These are phyloP conservation scores for Boletus speciosus DNA, from an alignment of 768 basidiomycete genomes.

Conservation along the genomic window DNA sequence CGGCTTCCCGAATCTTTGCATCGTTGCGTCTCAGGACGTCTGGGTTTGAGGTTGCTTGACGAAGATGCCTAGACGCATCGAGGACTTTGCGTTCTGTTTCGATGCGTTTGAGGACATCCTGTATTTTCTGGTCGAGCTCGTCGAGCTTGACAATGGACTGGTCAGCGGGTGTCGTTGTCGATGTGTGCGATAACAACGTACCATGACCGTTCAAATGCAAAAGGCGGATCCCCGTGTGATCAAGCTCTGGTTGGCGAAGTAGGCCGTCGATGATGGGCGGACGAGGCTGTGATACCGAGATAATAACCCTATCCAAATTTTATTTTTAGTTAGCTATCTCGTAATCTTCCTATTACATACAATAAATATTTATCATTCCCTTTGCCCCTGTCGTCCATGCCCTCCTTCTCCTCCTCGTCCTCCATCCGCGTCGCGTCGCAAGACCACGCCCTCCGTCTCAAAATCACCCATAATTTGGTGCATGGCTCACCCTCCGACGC, in stretches of 20 bases:
- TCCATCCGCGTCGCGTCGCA: constrained; percentile 43
- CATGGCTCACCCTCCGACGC: constrained; percentile 31
- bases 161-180: constrained; percentile 3
- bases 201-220: constrained; percentile 29
- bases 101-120: constrained; percentile 85
- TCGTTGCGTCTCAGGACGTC: constrained; percentile 82
- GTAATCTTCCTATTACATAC: constrained; percentile 18
- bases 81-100: constrained; percentile 91
- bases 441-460: constrained; percentile 43
- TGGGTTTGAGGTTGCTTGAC: constrained; percentile 79
- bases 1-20: constrained; percentile 82
- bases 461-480: constrained; percentile 43
- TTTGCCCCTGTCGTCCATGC: constrained; percentile 21
- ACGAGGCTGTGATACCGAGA: constrained; percentile 31
- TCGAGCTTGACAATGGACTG: constrained; percentile 23
- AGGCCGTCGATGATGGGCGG: constrained; percentile 20
- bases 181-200: constrained; percentile 17
- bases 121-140: constrained; percentile 91
- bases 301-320: constrained; percentile 16
- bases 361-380: constrained; percentile 10
- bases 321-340: constrained; percentile 26
- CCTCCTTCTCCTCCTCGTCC: constrained; percentile 30
- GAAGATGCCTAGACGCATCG: constrained; percentile 75
- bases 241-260: constrained; percentile 4
- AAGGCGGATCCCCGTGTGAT: constrained; percentile 16